Base-by-base conservation (phyloP, 106 monocot genomes). In the Acorus gramineus region DNA sequence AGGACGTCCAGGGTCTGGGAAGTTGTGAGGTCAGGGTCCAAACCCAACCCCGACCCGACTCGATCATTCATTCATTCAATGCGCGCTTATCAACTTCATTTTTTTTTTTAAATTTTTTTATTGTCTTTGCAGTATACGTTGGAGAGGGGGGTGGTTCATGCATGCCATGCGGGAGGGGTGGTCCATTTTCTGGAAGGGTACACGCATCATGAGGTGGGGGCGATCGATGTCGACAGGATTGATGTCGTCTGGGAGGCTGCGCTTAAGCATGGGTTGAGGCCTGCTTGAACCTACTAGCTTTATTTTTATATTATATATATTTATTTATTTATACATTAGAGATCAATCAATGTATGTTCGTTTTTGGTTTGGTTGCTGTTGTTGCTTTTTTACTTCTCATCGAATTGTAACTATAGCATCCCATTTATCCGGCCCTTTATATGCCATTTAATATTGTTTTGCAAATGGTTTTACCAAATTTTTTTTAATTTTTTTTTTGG, bases 221-320 rank as follows among this genome's bases (percentile, higher is more conserved):
- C 57, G 11, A 57, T 57, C 57, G 57, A 57, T 12, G 57, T 57
- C n/a, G 57, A 11, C 57, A 7, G 57, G 12, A 57, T 57, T 11
- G 57, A 57, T 11, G 14, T 14, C 57, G 57, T 57, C 11, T 57
- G 57, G 57, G 57, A 57, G n/a, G 57, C 57, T 11, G 57, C 57
- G n/a, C 57, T 57, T 12, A 6, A 12, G 57, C 57, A 57, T 14
- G 57, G 57, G 5, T 4, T 66, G 52, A 7, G 52, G 28, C 28
- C 28, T 28, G 28, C 28, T 28, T 28, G 28, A 28, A 28, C 28
- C 28, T 28, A 28, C 1, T 28, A 28, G 28, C 28, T 28, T 28
- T 1, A 1, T 28, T 28, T 28, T 28, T 28, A 28, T 28, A n/a
- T n/a, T n/a, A n/a, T n/a, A n/a, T 1, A 28, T 28, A 28, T 28